Base-by-base conservation (phyloP, 768 basidiomycete species). In the Suillus subaureus region DNA sequence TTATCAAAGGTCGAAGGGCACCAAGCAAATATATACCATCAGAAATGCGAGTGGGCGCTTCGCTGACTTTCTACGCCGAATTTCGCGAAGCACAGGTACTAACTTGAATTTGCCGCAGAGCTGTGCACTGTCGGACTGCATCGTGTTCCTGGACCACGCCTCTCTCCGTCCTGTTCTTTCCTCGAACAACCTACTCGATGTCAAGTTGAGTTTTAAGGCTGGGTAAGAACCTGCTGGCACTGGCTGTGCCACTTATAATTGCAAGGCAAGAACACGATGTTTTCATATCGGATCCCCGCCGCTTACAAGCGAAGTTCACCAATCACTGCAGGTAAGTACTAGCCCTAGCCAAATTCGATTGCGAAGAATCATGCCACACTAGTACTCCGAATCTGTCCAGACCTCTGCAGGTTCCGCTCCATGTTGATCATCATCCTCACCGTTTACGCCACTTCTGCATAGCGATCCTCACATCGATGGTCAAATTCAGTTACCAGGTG, bases 201-300 rank as follows among this genome's bases (percentile, higher is more conserved):
- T 6, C 16, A 26, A 28, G 26, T 40, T 16, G 7, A 26, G 26
- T 60, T 31, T 33, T 12, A 42, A 40, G 57, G 57, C 57, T 60
- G 57, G 26, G 57, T 40, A 60, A 60, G 39, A 40, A 28, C 39
- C 31, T 42, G 9, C 26, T 40, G 57, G 57, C 57, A 58, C 13
- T 49, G 49, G 39, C 26, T 42, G 26, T 60, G 39, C 57, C 11
- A 28, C 37, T 39, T 15, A n/a, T n/a, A n/a, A n/a, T n/a, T n/a
- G n/a, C n/a, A 56, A 28, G 15, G 16, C 57, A 60, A 18, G 6
- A 26, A 28, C 57, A 60, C 57, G 57, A 40, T 40, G 57, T 60
- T 60, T 60, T 60, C 57, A 60, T 60, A 11, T 60, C 57, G 57
- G 57, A 28, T 60, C 57, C 57, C 39, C 16, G 18, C 23, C 56